phyloP scores from a whole-genome alignment of 495 filamentous ascomycete species.

The Clavariopsis aquatica region DNA sequence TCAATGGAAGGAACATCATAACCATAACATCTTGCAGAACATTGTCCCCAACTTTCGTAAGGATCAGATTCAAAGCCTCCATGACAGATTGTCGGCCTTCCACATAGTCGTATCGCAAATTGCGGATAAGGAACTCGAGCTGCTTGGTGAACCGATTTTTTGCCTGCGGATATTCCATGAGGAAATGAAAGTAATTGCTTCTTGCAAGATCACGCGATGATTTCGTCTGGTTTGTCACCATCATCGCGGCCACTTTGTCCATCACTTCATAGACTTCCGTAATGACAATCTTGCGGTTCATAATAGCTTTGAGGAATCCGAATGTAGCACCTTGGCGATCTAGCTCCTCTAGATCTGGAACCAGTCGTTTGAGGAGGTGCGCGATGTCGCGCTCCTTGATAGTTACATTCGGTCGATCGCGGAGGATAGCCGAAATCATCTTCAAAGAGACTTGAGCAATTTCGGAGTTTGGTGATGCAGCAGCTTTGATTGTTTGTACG shows the following conservation, averaged over 20 bases:
- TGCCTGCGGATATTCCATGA: conserved; percentile 91
- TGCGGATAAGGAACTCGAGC: conserved; percentile 81
- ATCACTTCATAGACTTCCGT: conserved; percentile 87
- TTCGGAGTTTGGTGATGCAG: conserved; percentile 75
- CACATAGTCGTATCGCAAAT: conserved; percentile 84
- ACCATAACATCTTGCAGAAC: conserved; percentile 77
- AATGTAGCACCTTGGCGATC: conserved; percentile 88
- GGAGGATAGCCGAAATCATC: conserved; percentile 77
- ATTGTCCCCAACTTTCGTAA: conserved; percentile 77
- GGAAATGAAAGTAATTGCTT: conserved; percentile 87
- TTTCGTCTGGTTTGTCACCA: conserved; percentile 92
- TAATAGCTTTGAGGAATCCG: conserved; percentile 84
- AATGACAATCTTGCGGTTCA: conserved; percentile 81
- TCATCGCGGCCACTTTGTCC: conserved; percentile 84
- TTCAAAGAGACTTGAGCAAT: conserved; percentile 84
- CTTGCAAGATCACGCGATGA: conserved; percentile 82
- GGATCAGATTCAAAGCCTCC: conserved; percentile 79
- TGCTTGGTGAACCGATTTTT: conserved; percentile 86
- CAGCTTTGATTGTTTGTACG: conserved; percentile 74
- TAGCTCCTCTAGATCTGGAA: conserved; percentile 89
- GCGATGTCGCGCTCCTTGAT: conserved; percentile 81
- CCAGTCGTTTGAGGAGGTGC: conserved; percentile 78
- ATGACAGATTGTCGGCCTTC: conserved; percentile 88
- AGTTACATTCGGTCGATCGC: conserved; percentile 70
- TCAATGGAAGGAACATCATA: conserved; percentile 81